Base-by-base conservation (phyloP, 345 rosid species). In the Punica granatum region DNA sequence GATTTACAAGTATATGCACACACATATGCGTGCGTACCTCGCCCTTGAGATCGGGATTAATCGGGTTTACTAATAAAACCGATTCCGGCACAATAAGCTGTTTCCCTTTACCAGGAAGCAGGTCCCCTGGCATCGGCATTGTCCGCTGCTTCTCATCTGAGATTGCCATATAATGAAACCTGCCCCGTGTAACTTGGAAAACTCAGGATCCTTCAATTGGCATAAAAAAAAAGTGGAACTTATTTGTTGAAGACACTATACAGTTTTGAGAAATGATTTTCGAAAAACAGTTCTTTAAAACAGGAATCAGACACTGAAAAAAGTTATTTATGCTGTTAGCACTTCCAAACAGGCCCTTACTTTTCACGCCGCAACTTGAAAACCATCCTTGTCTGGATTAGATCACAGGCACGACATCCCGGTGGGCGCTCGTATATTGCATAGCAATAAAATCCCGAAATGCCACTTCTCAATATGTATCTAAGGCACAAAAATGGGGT, bases 111-210 rank as follows among this genome's bases (percentile, higher is more conserved):
- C 68, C 76, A 1, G 75, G 76, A 64, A 69, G 76, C 25, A 72
- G 69, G 42, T 82, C 83, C 39, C 75, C 77, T 0, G 80, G 80
- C 76, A 73, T 72, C 8, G 83, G 83, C 86, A 82, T 82, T 61
- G 77, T 21, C 62, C 80, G 69, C 67, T 75, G 83, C 60, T 72
- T 77, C 46, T 60, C 81, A 23, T 82, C 79, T 34, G 80, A 61
- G 25, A 79, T 70, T 48, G 78, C 83, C 86, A 77, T 77, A 76
- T 72, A 82, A 63, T 82, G 80, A 44, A 79, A 82, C 70, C 83
- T 76, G 68, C 19, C n/a, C 21, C 13, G 10, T 33, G 64, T 31
- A 32, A 23, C 48, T 1, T 43, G 32, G 33, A 58, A 58, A 11
- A 58, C 31, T 25, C 7, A n/a, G 35, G 1, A 59, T 59, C 11